Evolutionary conservation across 805 yeast species (phyloP).

Genomic region (Candida alai): DNA sequence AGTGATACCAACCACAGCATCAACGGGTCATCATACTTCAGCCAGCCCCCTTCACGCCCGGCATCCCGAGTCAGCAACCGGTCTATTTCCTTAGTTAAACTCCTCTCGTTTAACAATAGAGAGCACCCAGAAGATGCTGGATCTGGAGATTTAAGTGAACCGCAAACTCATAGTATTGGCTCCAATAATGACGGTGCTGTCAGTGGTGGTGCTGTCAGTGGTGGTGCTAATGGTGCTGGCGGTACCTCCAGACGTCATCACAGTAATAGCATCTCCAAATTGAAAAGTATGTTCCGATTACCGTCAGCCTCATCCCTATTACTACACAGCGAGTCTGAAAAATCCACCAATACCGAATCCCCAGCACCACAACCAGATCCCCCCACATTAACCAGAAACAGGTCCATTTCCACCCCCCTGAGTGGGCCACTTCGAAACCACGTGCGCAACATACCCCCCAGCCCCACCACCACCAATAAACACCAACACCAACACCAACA

Average conservation of each 20-base stretch:
- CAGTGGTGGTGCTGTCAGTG: neutral
- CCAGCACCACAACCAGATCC: neutral
- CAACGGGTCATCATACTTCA: too few relatives aligned
- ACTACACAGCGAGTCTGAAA: slow-evolving; percentile 3
- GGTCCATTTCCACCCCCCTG: slow-evolving; percentile 4
- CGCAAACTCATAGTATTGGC: too few relatives aligned
- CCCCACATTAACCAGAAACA: neutral
- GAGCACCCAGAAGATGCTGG: too few relatives aligned
- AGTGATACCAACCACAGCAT: too few relatives aligned
- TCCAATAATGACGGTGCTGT: too few relatives aligned
- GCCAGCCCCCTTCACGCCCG: too few relatives aligned
- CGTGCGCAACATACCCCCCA: slow-evolving; percentile 4
- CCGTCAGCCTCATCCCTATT: slow-evolving; percentile 11
- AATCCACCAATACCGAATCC: neutral
- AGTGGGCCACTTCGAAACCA: slow-evolving; percentile 7
- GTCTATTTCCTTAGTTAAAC: too few relatives aligned
- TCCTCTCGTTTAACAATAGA: too few relatives aligned
- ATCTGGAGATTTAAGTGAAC: too few relatives aligned
- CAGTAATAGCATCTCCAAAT: slow-evolving; percentile 21
- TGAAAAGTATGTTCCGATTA: slow-evolving; percentile 26
- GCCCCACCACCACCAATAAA: neutral
- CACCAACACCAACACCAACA: slow-evolving; percentile 1
- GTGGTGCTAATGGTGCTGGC: slow-evolving; percentile 1
- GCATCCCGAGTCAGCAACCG: too few relatives aligned
- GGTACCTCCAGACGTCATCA: slow-evolving; percentile 1